A percentile compares a stretch with the other conserved stretches of the same genome.
Evolutionary conservation across 2,329 filamentous ascomycete genomes (phyloP).

Genomic region (Talaromyces islandicus): DNA sequence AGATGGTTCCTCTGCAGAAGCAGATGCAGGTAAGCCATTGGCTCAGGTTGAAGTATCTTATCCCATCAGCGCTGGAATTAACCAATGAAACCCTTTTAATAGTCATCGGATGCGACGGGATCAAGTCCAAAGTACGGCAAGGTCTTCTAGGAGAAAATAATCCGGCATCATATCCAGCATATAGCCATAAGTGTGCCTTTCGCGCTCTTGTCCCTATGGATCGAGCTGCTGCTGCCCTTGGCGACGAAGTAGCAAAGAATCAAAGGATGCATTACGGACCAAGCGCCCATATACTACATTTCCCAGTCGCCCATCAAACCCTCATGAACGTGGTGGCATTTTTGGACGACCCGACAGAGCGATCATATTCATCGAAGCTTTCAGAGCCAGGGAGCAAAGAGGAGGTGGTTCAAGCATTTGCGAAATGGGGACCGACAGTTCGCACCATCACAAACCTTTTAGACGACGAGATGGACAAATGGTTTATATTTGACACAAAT

Average conservation of each 20-base stretch:
- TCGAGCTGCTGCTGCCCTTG: slow-evolving; percentile 44
- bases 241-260: slow-evolving; percentile 44
- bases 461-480: slow-evolving; percentile 16
- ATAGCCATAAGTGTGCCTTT: slow-evolving; percentile 29
- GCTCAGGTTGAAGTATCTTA: too few species aligned
- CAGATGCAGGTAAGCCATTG: slow-evolving; percentile 23
- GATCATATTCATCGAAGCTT: slow-evolving; percentile 10
- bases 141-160: slow-evolving; percentile 21
- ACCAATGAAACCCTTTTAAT: neutral
- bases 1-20: slow-evolving; percentile 23
- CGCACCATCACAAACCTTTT: slow-evolving; percentile 12
- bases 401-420: slow-evolving; percentile 38
- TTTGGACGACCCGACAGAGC: slow-evolving; percentile 1
- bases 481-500: slow-evolving; percentile 29
- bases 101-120: slow-evolving; percentile 34
- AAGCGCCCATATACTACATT: slow-evolving; percentile 54
- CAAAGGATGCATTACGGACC: slow-evolving; percentile 54
- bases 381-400: slow-evolving; percentile 26
- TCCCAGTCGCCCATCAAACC: slow-evolving; percentile 44
- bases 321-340: slow-evolving; percentile 10
- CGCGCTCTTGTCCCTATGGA: slow-evolving; percentile 46
- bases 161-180: slow-evolving; percentile 16
- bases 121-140: slow-evolving; percentile 26
- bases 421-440: slow-evolving; percentile 36
- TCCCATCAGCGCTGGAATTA: slow-evolving; percentile 20